phyloP scores from a whole-genome alignment of 106 monocot species.

The Platanthera zijinensis region DNA sequence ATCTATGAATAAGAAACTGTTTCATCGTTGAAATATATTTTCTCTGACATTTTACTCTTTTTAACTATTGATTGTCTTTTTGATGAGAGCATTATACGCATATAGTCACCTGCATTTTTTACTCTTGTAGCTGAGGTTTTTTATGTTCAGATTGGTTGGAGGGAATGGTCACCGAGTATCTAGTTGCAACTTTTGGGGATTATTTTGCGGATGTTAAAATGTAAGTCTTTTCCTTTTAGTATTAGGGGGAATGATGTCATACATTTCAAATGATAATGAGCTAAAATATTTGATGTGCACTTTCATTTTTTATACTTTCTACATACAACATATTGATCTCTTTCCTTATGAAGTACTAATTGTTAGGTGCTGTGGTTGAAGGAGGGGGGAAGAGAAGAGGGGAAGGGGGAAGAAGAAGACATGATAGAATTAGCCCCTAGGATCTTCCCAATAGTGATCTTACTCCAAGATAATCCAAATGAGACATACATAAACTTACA shows the following conservation, averaged over 20 bases:
- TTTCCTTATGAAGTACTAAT: neutral
- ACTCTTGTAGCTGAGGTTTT: neutral
- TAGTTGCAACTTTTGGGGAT: slow-evolving; percentile 75
- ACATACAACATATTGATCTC: neutral
- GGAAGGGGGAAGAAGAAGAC: too few species aligned
- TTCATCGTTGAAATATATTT: too few species aligned
- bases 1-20: too few species aligned
- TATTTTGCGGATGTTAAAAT: slow-evolving; percentile 94
- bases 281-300: neutral
- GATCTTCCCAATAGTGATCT: too few species aligned
- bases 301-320: slow-evolving; percentile 5
- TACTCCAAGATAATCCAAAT: too few species aligned
- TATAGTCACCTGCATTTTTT: neutral
- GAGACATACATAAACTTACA: too few species aligned
- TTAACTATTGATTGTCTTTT: neutral
- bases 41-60: neutral
- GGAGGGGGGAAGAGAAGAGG: too few species aligned
- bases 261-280: neutral
- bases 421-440: too few species aligned
- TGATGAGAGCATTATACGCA: neutral
- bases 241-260: neutral
- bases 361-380: too few species aligned
- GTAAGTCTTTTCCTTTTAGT: slow-evolving; percentile 35
- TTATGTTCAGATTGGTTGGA: slow-evolving; percentile 55
- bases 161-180: slow-evolving; percentile 67